Base-by-base conservation (phyloP, 768 basidiomycete species). In the Psilocybe cyanescens region DNA sequence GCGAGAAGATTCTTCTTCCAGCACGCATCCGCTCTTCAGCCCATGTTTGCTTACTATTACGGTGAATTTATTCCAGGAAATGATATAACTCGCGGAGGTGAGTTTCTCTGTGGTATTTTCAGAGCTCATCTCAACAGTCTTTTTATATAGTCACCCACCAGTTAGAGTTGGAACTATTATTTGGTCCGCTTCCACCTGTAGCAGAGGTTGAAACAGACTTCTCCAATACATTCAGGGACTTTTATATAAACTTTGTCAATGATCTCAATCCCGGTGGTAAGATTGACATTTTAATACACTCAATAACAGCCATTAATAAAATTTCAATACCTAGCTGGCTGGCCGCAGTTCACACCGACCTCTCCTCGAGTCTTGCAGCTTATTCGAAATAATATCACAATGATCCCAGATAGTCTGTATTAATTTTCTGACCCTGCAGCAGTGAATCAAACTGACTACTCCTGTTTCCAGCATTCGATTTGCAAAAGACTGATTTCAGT, bases 61-160 rank as follows among this genome's bases (percentile, higher is more conserved):
- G 74, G 71, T 16, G 84, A 87, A 68, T 83, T 85, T 39, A 81
- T 88, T 54, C 85, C 84, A 0, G 86, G 85, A 7, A 79, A 84
- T 55, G 68, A 81, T 55, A 74, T 77, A 3, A 65, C 71, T 2
- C 58, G 80, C 1, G 86, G 87, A 66, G 84, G 86, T 83, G 30
- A 50, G 69, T 16, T n/a, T 44, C 5, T 16, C 2, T 6, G 11
- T 39, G 45, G 8, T 29, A 3, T 44, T 46, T 12, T 59, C 35
- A 33, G 39, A 33, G 33, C 7, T 12, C 5, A 12, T 28, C 3
- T 30, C 14, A 62, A 33, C 57, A 4, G 41, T 7, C 30, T 37
- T 56, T 28, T 17, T 17, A 12, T 12, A 7, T 51, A 85, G 84
- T 85, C n/a, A 72, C 73, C 50, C 84, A 86, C 69, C 79, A 71